These are phyloP conservation scores for Aegilops tauschii DNA, from an alignment of 176 grass and related monocot species.

Conservation along the genomic window DNA sequence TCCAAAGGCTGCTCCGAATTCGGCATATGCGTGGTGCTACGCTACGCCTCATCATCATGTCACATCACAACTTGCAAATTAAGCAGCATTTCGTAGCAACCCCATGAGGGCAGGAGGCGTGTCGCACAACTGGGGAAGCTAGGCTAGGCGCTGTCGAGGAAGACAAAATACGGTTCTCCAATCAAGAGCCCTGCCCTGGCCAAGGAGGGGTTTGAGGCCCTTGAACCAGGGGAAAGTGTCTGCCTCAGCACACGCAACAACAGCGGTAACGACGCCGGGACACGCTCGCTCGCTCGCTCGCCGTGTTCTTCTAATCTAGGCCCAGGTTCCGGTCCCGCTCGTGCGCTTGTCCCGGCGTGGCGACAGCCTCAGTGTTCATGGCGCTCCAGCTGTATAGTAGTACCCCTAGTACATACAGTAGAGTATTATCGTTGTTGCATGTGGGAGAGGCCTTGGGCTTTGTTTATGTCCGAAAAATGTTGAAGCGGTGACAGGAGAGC, in stretches of 20 bases:
- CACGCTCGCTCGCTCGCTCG: not conserved
- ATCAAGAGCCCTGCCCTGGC: conserved; percentile 15
- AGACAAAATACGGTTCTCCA: conserved; percentile 16
- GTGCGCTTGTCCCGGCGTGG: conserved; percentile 27
- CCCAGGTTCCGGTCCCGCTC: conserved; percentile 25
- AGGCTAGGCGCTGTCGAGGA: not conserved
- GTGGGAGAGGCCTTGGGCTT: not conserved
- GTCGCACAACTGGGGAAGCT: not conserved
- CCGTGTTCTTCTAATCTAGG: conserved; percentile 5
- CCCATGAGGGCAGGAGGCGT: not conserved
- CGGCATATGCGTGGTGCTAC: conserved; percentile 6
- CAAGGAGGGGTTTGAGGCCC: not conserved
- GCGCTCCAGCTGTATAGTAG: not conserved
- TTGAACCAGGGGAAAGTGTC: conserved; percentile 33
- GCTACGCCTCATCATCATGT: not conserved
- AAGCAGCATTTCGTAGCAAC: not conserved
- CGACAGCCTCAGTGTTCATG: conserved; percentile 37
- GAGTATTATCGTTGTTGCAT: not conserved
- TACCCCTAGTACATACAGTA: too few relatives aligned
- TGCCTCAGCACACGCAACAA: not conserved
- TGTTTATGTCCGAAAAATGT: too few relatives aligned
- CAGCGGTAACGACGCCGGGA: conserved; percentile 12
- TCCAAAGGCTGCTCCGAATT: conserved; percentile 1
- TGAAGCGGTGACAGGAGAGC: not conserved
- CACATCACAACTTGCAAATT: not conserved